Evolutionary conservation across 2,329 filamentous ascomycete species (phyloP), one percentile per base, ranked within the genome.

Genomic region (Grosmannia clavigera): DNA sequence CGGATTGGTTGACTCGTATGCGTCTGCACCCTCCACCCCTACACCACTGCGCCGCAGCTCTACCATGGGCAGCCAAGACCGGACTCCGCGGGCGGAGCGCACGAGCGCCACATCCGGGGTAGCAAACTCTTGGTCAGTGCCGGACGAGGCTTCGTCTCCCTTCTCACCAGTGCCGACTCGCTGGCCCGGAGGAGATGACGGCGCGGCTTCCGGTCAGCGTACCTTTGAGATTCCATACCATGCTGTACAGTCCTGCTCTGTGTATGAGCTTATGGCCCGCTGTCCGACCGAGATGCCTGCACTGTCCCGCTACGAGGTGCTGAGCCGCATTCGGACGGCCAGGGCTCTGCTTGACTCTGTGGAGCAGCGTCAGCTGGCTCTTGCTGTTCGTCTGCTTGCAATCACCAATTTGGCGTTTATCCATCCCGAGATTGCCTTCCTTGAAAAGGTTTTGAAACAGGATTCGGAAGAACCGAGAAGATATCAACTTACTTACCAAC

Each of bases 351-450:
- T 83, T 38, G 80, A 78, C 1, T 85, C 87, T 0, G 70, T 78
- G 14, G 79, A 85, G 61, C 81, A 82, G 27, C 83, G 91, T 53
- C 87, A 90, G 68, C 81, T 88, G 66, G 84, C 92, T 19, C 78
- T 99, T 56, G 84, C 87, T 43, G 84, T 92, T 58, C 87, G 92
- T 38, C 77, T 97, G 46, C 78, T 99, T 51, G 91, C 92, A 16
- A 86, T 97, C 62, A 88, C 89, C 29, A 99, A 97, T 67, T 73
- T 99, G 63, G 90, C 91, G 2, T 96, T 95, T 70, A 89, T 97
- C 59, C 87, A 95, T 66, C 80, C 81, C 2, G 95, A 99, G 68
- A 75, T 81, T 4, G 82, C 84, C n/a, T 96, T 99, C 67, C 79
- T 91, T 53, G 87, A 92, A 64, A 92, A 90, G 71, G 82, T 96